A percentile compares a stretch with the other conserved stretches of the same genome.
phyloP scores from a whole-genome alignment of 768 basidiomycete genomes.

The Pulveroboletus ravenelii region DNA sequence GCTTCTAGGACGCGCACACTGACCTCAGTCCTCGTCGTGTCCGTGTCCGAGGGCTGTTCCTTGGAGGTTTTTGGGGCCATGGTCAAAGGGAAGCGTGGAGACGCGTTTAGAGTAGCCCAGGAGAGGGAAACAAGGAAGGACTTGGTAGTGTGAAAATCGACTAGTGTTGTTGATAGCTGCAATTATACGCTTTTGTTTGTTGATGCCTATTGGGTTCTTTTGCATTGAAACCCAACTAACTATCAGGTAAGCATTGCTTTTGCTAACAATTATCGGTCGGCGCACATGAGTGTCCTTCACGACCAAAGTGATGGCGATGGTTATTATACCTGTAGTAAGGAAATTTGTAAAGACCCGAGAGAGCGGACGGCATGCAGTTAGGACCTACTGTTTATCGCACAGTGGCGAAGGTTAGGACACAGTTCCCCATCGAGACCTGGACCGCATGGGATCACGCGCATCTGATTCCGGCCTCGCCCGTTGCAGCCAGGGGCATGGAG shows the following conservation, averaged over 20 bases:
- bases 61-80: conserved; percentile 27
- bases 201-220: conserved; percentile 33
- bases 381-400: conserved; percentile 1
- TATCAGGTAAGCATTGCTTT: conserved; percentile 31
- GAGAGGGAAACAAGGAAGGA: conserved; percentile 33
- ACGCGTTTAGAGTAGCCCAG: conserved; percentile 26
- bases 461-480: background rate
- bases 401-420: background rate
- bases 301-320: conserved; percentile 4
- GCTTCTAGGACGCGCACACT: conserved; percentile 12
- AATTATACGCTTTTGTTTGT: conserved; percentile 39
- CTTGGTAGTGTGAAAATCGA: conserved; percentile 38
- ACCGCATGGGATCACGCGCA: background rate
- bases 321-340: conserved; percentile 7
- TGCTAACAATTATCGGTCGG: conserved; percentile 14
- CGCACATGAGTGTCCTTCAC: conserved; percentile 7
- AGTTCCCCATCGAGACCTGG: background rate
- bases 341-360: background rate
- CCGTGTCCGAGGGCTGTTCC: conserved; percentile 23
- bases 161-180: conserved; percentile 36
- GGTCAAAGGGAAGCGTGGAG: conserved; percentile 6
- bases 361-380: background rate
- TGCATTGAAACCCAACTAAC: conserved; percentile 37
- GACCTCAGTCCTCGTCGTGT: conserved; percentile 30
- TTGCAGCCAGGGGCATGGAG: background rate